phyloP scores from a whole-genome alignment of 2,329 filamentous ascomycete genomes.

The Epicoccum sorghinum region DNA sequence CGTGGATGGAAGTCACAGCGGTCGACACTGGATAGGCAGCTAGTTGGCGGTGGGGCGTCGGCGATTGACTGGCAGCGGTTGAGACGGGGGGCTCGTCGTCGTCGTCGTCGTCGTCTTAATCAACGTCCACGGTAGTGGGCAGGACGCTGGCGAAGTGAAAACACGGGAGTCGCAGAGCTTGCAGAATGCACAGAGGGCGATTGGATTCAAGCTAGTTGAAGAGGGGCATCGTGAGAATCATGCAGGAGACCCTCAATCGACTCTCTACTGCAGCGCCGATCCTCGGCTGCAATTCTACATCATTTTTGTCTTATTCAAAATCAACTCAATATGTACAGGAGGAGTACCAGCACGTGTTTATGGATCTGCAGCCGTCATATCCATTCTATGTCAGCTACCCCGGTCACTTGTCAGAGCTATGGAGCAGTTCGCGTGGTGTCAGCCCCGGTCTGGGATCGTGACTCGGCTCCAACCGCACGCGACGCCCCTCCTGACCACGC shows the following conservation, averaged over 20 bases:
- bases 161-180: background rate
- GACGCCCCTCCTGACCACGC: slow-evolving; percentile 15
- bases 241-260: background rate
- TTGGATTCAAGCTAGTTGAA: slow-evolving; percentile 3
- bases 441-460: slow-evolving; percentile 10
- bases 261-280: slow-evolving; percentile 1
- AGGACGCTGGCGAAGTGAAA: background rate
- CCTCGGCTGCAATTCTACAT: slow-evolving; percentile 6
- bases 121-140: background rate
- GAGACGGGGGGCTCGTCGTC: background rate
- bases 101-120: background rate
- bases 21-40: background rate
- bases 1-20: background rate
- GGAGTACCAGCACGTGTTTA: background rate
- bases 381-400: slow-evolving; percentile 1
- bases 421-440: slow-evolving; percentile 14
- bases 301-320: background rate
- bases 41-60: background rate
- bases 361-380: background rate
- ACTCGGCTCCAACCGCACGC: slow-evolving; percentile 17
- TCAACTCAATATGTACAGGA: background rate
- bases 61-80: background rate
- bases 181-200: background rate
- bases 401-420: slow-evolving; percentile 2
- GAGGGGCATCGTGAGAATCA: slow-evolving; percentile 16